Evolutionary conservation across 2,329 filamentous ascomycete genomes (phyloP), one percentile per base, ranked within the genome.

Genomic region (Cryphonectria japonica): DNA sequence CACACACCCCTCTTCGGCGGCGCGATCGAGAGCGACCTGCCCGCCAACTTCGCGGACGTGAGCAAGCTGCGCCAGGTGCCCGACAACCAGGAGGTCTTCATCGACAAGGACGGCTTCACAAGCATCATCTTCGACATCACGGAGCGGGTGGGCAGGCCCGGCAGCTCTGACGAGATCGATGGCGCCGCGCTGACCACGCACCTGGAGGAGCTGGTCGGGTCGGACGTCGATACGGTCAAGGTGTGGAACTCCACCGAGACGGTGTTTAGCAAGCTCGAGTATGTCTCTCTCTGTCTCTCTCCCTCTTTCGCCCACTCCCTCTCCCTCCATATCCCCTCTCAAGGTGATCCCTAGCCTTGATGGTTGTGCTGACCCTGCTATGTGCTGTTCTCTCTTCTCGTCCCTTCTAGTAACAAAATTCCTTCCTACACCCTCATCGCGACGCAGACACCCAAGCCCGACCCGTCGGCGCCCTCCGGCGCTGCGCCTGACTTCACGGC

Each of bases 111-210:
- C 73, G 94, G 94, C 66, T 95, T 95, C 80, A 93, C 93, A 3
- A 94, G 89, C 82, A 90, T 97, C 79, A 95, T 97, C 76, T 88
- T 98, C 80, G 95, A 98, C 77, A 93, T 98, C 77, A 92, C 93
- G 69, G 92, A 98, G 83, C 92, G 93, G 69, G 91, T 97, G 32
- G 87, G 88, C 72, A 79, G 81, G 19, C 77, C 87, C 5, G 84
- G 85, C 41, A 83, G 82, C 59, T 82, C 84, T 1, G 84, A 89
- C 26, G 87, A 90, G 76, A 87, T 88, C 50, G 90, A 95, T 76
- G 91, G 92, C 69, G 88, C 87, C 61, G 93, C 94, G 32, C 83
- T 92, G 77, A 89, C 90, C 2, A 88, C 86, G 14, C 91, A 93
- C 76, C 84, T 93, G 0, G 87, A 92, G 76, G 92, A 93, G 60